Conservation (phyloP, 768 basidiomycete species). For the Dacryopinax primogenitus region DNA sequence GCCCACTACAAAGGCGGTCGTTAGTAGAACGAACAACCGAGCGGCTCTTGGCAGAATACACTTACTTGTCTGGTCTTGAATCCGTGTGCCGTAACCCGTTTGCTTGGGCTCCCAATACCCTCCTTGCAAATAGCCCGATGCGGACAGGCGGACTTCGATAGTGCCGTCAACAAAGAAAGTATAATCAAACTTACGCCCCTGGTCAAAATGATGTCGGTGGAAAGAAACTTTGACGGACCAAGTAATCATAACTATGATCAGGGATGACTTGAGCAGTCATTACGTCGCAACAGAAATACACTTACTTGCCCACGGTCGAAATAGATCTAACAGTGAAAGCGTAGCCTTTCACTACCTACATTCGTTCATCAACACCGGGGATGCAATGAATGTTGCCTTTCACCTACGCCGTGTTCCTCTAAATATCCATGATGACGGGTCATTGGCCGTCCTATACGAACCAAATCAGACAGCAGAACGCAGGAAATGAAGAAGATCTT, state of each 20-base stretch:
- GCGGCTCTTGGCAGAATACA: slow-evolving; percentile 10
- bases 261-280: neutral
- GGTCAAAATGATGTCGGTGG: slow-evolving; percentile 16
- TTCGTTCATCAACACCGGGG: slow-evolving; percentile 11
- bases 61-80: slow-evolving; percentile 45
- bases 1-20: slow-evolving; percentile 39
- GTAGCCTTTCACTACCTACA: slow-evolving; percentile 42
- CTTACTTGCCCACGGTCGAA: slow-evolving; percentile 52
- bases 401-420: slow-evolving; percentile 22
- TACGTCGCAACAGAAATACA: slow-evolving; percentile 15
- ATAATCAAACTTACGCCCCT: slow-evolving; percentile 41
- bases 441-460: slow-evolving; percentile 32
- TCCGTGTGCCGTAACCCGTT: slow-evolving; percentile 40
- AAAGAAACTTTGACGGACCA: slow-evolving; percentile 28
- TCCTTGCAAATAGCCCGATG: slow-evolving; percentile 56
- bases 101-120: slow-evolving; percentile 44
- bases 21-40: no score
- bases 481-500: neutral
- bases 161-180: slow-evolving; percentile 54
- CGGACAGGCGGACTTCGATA: slow-evolving; percentile 53
- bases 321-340: slow-evolving; percentile 44
- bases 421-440: slow-evolving; percentile 44
- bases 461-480: neutral
- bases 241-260: neutral
- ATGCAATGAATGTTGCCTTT: no score